These are phyloP conservation scores for Rubia yunnanensis DNA, from an alignment of 257 asterid species.

Conservation along the genomic window DNA sequence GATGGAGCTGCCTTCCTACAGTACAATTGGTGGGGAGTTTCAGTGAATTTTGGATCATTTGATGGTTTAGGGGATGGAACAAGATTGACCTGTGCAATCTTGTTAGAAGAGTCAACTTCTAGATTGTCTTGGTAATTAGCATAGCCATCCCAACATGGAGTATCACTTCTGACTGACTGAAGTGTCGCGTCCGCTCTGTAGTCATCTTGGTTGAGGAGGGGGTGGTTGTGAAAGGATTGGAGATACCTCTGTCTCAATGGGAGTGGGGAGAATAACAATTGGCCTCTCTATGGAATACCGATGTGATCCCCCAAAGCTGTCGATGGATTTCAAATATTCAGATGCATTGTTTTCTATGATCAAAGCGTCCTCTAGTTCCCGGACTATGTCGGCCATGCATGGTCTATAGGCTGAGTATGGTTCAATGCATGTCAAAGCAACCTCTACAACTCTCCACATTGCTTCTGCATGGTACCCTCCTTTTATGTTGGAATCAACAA, in stretches of 20 bases:
- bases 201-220: constrained; percentile 63
- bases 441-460: constrained; percentile 66
- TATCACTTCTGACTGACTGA: neutral
- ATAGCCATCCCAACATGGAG: neutral
- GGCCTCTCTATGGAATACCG: constrained; percentile 77
- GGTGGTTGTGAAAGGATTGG: constrained; percentile 42
- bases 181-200: constrained; percentile 6
- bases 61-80: constrained; percentile 2
- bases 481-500: constrained; percentile 36
- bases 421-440: constrained; percentile 79
- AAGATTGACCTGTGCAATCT: constrained; percentile 10
- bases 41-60: constrained; percentile 2
- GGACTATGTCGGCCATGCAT: constrained; percentile 72
- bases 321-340: constrained; percentile 41
- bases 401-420: constrained; percentile 78
- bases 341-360: constrained; percentile 55
- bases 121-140: constrained; percentile 1
- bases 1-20: constrained; percentile 4
- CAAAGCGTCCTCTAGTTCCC: constrained; percentile 88
- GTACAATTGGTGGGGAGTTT: constrained; percentile 8
- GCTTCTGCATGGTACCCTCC: constrained; percentile 53
- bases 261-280: constrained; percentile 44
- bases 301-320: constrained; percentile 59
- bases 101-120: constrained; percentile 2
- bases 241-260: constrained; percentile 39